These are phyloP conservation scores for Microcyclospora pomicola DNA, from an alignment of 2,329 filamentous ascomycete species.

Conservation along the genomic window DNA sequence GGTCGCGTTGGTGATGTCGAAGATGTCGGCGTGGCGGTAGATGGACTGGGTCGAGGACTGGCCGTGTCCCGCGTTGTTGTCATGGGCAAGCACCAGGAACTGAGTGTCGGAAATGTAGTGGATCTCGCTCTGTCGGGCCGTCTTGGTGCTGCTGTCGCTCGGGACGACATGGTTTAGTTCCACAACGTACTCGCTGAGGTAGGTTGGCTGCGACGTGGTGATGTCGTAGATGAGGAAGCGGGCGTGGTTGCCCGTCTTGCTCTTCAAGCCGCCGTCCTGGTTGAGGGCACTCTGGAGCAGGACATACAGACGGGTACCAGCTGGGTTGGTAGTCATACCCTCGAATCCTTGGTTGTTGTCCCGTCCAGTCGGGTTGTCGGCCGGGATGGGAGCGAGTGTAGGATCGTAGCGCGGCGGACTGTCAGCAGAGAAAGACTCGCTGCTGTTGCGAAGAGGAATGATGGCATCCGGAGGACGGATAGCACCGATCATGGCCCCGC, in stretches of 20 bases:
- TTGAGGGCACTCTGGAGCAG: conserved; percentile 52
- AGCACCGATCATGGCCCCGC: conserved; percentile 47
- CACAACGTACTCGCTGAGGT: conserved; percentile 51
- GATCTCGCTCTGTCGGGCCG: conserved; percentile 56
- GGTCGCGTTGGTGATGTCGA: conserved; percentile 49
- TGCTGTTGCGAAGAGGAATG: conserved; percentile 49
- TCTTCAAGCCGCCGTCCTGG: conserved; percentile 46
- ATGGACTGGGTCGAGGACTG: conserved; percentile 34
- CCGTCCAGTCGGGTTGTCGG: conserved; percentile 46
- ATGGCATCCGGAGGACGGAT: conserved; percentile 52
- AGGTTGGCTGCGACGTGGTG: conserved; percentile 26
- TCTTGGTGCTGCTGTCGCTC: conserved; percentile 37
- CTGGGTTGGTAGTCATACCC: conserved; percentile 48
- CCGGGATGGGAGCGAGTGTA: conserved; percentile 36
- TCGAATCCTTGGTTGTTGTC: conserved; percentile 67
- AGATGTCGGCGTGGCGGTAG: conserved; percentile 57
- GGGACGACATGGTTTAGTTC: conserved; percentile 37
- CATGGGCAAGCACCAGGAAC: conserved; percentile 54
- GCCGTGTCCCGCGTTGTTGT: conserved; percentile 47
- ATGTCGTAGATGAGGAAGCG: conserved; percentile 54
- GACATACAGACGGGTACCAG: conserved; percentile 50
- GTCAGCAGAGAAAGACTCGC: conserved; percentile 47
- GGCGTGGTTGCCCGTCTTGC: conserved; percentile 41
- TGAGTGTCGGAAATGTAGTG: conserved; percentile 48
- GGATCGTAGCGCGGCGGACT: conserved; percentile 48